Base-by-base conservation (phyloP, 208 protist genomes). In the Leishmania guyanensis region DNA sequence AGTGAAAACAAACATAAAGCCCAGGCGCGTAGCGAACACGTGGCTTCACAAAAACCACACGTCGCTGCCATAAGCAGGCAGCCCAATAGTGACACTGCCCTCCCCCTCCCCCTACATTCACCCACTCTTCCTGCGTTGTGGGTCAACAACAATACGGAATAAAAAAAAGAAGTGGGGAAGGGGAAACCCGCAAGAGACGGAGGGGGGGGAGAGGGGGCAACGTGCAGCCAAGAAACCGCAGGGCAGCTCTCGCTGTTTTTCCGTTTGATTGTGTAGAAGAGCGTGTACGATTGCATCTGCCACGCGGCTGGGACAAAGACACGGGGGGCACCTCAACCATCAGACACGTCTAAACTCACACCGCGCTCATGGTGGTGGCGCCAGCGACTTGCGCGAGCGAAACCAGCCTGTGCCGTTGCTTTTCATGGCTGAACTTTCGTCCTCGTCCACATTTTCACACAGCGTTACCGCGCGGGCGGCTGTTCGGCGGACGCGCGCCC, bases 381-480 rank as follows among this genome's bases (percentile, higher is more conserved):
- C 68, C 68, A n/a, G 36, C 26, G 6, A 17, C 6, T 33, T 9
- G 43, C 39, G 68, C 68, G 8, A 10, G 17, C 68, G 8, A 72
- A 48, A 33, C 22, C 9, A 33, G 68, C 17, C 43, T 33, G 9
- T n/a, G 39, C 8, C 20, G 9, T 22, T 71, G 39, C 12, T 51
- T 5, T 14, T 51, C 26, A 29, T 36, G 22, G 5, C 33, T 5
- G 12, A 9, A 12, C 29, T 53, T 36, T 46, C n/a, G 26, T 26
- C 71, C n/a, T 36, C 43, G 20, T 22, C 22, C 26, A n/a, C 12
- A 56, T n/a, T 10, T 50, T 69, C 88, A 89, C 53, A 79, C 73
- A 16, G 73, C 84, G 75, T 86, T 74, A 17, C 84, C 82, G 46
- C 89, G 89, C 17, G 89, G 89, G 54, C 89, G 89, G 53, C 83